Percentiles rank a stretch among this genome's conserved stretches.
phyloP scores from a whole-genome alignment of 148 eudicot species.

The Simmondsia chinensis region DNA sequence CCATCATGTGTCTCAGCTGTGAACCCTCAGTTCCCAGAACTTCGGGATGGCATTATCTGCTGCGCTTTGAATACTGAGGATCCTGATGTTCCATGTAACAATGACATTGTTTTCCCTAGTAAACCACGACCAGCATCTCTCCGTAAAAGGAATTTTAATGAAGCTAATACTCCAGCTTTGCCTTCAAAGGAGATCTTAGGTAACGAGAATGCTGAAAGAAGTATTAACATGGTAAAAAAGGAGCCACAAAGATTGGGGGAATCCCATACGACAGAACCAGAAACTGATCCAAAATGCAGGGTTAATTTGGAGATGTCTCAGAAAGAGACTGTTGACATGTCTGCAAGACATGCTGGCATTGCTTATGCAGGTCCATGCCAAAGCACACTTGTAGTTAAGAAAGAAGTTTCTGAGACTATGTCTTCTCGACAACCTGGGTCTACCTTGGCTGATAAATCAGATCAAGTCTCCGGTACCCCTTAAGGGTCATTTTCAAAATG shows the following conservation, averaged over 20 bases:
- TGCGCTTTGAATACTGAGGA: conserved; percentile 73
- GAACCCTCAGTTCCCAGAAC: conserved; percentile 27
- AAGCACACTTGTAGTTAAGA: conserved; percentile 17
- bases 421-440: conserved; percentile 7
- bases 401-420: conserved; percentile 11
- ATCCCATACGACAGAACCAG: conserved; percentile 18
- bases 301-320: conserved; percentile 28
- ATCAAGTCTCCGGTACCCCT: conserved; percentile 9
- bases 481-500: conserved; percentile 7
- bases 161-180: conserved; percentile 19
- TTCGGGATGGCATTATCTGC: conserved; percentile 24
- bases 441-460: conserved; percentile 13
- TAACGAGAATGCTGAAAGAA: conserved; percentile 17
- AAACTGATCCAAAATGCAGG: too few species aligned
- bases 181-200: conserved; percentile 21
- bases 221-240: conserved; percentile 19
- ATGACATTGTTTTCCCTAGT: conserved; percentile 60
- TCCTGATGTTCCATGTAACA: conserved; percentile 73
- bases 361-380: conserved; percentile 27
- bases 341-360: conserved; percentile 22
- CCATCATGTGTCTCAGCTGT: conserved; percentile 22
- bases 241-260: conserved; percentile 24
- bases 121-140: conserved; percentile 13
- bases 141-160: conserved; percentile 18
- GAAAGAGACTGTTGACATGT: conserved; percentile 10